Evolutionary conservation across 2,329 filamentous ascomycete species (phyloP).

Genomic region (Sclerotinia minor): DNA sequence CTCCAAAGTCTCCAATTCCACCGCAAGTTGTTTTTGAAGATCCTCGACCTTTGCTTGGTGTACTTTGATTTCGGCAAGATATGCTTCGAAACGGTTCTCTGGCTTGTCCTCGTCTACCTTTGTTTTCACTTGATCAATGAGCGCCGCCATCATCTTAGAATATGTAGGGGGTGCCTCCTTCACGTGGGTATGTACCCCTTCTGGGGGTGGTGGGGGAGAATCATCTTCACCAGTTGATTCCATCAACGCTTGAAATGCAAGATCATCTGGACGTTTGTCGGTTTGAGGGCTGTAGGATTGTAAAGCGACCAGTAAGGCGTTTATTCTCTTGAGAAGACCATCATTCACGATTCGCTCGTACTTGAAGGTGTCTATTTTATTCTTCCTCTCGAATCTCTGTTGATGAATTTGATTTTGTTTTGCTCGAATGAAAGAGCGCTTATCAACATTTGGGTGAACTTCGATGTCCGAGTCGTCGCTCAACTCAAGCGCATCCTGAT

Average conservation of each 20-base stretch:
- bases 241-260: constrained; percentile 88
- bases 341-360: constrained; percentile 94
- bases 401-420: constrained; percentile 98
- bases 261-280: constrained; percentile 67
- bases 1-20: constrained; percentile 78
- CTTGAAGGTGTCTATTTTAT: constrained; percentile 86
- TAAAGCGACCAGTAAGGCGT: constrained; percentile 71
- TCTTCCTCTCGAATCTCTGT: constrained; percentile 79
- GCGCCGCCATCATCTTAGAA: constrained; percentile 96
- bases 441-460: constrained; percentile 98
- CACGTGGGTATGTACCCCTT: constrained; percentile 74
- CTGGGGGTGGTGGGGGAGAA: constrained; percentile 71
- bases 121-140: constrained; percentile 86
- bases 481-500: constrained; percentile 84
- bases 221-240: constrained; percentile 76
- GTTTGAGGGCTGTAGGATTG: constrained; percentile 70
- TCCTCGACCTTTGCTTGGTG: constrained; percentile 77
- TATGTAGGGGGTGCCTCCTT: constrained; percentile 77
- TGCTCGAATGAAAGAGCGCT: constrained; percentile 95
- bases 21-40: constrained; percentile 72
- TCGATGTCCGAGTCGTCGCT: constrained; percentile 98
- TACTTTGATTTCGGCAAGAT: constrained; percentile 73
- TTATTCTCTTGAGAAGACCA: constrained; percentile 81
- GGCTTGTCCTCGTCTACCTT: constrained; percentile 71
- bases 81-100: constrained; percentile 68